phyloP scores from a whole-genome alignment of 805 yeast genomes.

The Hanseniaspora jakobsenii region DNA sequence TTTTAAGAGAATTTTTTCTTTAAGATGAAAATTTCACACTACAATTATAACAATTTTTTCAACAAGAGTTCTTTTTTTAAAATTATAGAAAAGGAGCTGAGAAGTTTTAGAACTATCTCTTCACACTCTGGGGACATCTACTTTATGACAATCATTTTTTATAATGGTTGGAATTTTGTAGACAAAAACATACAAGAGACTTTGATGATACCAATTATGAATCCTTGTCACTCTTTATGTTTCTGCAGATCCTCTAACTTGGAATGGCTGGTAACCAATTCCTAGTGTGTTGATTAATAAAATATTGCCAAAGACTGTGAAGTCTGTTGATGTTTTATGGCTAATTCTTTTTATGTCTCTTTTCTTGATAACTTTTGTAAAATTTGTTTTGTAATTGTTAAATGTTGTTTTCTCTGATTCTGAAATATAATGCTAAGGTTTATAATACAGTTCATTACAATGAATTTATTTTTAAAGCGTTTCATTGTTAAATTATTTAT shows the following conservation, averaged over 20 bases:
- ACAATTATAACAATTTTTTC: not conserved
- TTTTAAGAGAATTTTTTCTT: too few relatives aligned
- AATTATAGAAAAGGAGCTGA: not conserved
- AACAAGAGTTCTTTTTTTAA: constrained; percentile 11
- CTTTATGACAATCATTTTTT: too few relatives aligned
- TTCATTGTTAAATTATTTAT: constrained; percentile 2
- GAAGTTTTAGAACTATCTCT: constrained; percentile 12
- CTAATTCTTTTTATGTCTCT: constrained; percentile 11
- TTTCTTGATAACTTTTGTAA: not conserved
- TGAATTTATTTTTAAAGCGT: too few relatives aligned
- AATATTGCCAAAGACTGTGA: not conserved
- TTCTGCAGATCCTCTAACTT: constrained; percentile 30
- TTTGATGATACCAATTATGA: not conserved
- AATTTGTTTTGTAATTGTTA: not conserved
- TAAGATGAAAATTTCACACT: constrained; percentile 1
- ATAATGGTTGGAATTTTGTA: not conserved
- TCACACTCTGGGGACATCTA: constrained; percentile 15
- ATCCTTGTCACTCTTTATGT: constrained; percentile 19
- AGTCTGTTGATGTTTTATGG: not conserved
- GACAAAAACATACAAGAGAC: constrained; percentile 11
- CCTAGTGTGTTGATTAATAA: constrained; percentile 28
- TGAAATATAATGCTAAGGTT: not conserved
- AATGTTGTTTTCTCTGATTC: not conserved
- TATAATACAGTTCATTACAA: too few relatives aligned
- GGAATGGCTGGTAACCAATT: constrained; percentile 33